Conservation (phyloP, 345 rosid species). For the Odontarrhena argentea region DNA sequence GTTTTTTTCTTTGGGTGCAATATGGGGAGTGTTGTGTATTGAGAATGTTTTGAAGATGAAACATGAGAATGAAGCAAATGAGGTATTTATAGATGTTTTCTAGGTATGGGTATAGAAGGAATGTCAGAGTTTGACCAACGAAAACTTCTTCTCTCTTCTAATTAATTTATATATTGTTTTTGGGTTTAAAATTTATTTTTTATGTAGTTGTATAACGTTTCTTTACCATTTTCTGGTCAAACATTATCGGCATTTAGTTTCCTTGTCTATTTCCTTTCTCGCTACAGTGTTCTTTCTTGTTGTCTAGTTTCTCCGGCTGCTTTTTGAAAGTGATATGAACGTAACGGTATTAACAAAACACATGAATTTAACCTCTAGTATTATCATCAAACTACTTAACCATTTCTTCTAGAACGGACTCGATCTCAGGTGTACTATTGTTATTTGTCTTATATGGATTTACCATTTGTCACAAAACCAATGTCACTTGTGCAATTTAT, state of each 20-base stretch:
- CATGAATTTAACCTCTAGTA: too few species aligned
- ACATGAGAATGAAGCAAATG: constrained; percentile 26
- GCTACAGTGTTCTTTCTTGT: constrained; percentile 13
- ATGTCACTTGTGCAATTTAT: too few species aligned
- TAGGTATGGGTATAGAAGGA: constrained; percentile 26
- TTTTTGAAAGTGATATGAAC: constrained; percentile 35
- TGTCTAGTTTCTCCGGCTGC: constrained; percentile 26
- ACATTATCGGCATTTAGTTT: constrained; percentile 41
- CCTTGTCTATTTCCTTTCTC: constrained; percentile 8
- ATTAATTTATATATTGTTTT: constrained; percentile 12
- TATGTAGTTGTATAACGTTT: constrained; percentile 32
- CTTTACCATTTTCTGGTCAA: constrained; percentile 41
- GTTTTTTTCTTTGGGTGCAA: constrained; percentile 15
- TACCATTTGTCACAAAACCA: too few species aligned
- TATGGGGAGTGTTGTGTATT: constrained; percentile 16
- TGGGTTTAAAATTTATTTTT: neutral
- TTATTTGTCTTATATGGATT: too few species aligned
- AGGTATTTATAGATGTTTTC: constrained; percentile 40
- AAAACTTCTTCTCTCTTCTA: constrained; percentile 9
- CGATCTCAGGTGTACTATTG: too few species aligned
- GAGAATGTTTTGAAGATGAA: constrained; percentile 30
- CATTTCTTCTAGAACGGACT: too few species aligned
- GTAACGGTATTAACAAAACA: neutral
- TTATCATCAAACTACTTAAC: too few species aligned
- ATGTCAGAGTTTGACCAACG: constrained; percentile 40